Percentiles rank a stretch among this genome's conserved stretches.
Evolutionary conservation across 2,329 filamentous ascomycete species (phyloP).

Genomic region (Clonostachys rosea): DNA sequence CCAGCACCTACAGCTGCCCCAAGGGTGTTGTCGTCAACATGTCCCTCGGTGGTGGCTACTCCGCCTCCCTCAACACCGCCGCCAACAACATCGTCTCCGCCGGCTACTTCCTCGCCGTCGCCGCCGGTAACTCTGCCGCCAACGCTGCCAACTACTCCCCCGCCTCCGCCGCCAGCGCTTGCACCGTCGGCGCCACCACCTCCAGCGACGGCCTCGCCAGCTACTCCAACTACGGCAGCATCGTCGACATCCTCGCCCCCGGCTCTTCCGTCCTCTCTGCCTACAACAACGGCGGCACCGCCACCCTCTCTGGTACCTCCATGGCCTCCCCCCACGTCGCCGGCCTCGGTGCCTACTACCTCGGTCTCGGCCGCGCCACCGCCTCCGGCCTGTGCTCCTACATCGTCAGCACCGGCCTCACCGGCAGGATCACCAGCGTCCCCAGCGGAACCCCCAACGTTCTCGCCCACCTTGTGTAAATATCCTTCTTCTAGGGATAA

Average conservation of each 20-base stretch:
- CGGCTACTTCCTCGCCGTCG: slow-evolving; percentile 52
- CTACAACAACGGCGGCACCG: slow-evolving; percentile 34
- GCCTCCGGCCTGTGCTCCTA: slow-evolving; percentile 29
- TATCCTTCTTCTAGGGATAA: too few species aligned
- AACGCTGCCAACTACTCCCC: slow-evolving; percentile 47
- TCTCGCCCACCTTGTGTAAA: slow-evolving; percentile 17
- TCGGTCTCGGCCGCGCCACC: slow-evolving; percentile 36
- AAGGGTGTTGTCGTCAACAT: slow-evolving; percentile 60
- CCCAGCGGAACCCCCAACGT: slow-evolving; percentile 23
- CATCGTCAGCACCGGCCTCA: slow-evolving; percentile 32
- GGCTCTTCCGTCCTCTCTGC: slow-evolving; percentile 49
- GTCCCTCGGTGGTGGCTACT: slow-evolving; percentile 50
- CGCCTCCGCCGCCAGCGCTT: slow-evolving; percentile 48
- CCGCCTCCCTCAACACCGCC: slow-evolving; percentile 47
- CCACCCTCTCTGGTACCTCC: slow-evolving; percentile 48
- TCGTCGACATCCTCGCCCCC: slow-evolving; percentile 51
- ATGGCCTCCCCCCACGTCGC: slow-evolving; percentile 64
- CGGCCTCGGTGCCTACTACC: slow-evolving; percentile 58
- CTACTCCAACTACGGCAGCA: slow-evolving; percentile 55
- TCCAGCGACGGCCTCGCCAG: slow-evolving; percentile 37
- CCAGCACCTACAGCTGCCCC: slow-evolving; percentile 26
- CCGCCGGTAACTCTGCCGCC: slow-evolving; percentile 53
- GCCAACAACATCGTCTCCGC: slow-evolving; percentile 41
- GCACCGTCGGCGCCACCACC: slow-evolving; percentile 56
- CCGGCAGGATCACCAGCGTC: slow-evolving; percentile 25